Base-by-base conservation (phyloP, 768 basidiomycete genomes). In the Boletus tylopilopsis region DNA sequence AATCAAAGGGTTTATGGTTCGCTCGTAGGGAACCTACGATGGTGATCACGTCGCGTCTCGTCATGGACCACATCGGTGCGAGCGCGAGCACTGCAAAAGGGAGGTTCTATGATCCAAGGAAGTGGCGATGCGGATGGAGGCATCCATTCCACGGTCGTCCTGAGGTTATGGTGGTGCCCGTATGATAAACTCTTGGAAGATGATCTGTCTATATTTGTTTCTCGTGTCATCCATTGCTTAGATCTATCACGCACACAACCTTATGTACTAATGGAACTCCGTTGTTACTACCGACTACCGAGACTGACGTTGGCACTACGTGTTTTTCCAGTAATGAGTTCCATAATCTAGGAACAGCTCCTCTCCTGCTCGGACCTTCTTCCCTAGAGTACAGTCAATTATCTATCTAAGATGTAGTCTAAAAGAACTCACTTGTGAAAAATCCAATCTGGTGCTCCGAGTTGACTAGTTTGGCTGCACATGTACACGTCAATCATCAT, bases 101-200 rank as follows among this genome's bases (percentile, higher is more conserved):
- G 5, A 69, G 72, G 44, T 29, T 42, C 4, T 61, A 64, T 11
- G 66, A 68, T 27, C 37, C 51, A 11, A 64, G 70, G 25, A 71
- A 72, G 49, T 75, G 73, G 72, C 64, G 68, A 47, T 76, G 74
- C 50, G 69, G 72, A n/a, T 75, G 73, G 74, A 64, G 73, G 19
- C 73, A 74, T 61, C 66, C 73, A 23, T 74, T 76, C 47, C 73
- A 76, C 55, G 73, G 72, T 24, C 57, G 59, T 18, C 53, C 59
- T 12, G 69, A 69, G 36, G 68, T 71, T 2, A 60, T 61, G 5
- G 73, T 76, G 2, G 66, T 75, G 19, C 60, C 67, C 7, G 53
- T 67, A 21, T 55, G 37, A 62, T 18, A 18, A 44, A 15, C 19
- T 18, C 16, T 37, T 25, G 9, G n/a, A n/a, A n/a, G n/a, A n/a